These are phyloP conservation scores for Apiospora rasikravindrae DNA, from an alignment of 2,329 filamentous ascomycete species.

Conservation along the genomic window DNA sequence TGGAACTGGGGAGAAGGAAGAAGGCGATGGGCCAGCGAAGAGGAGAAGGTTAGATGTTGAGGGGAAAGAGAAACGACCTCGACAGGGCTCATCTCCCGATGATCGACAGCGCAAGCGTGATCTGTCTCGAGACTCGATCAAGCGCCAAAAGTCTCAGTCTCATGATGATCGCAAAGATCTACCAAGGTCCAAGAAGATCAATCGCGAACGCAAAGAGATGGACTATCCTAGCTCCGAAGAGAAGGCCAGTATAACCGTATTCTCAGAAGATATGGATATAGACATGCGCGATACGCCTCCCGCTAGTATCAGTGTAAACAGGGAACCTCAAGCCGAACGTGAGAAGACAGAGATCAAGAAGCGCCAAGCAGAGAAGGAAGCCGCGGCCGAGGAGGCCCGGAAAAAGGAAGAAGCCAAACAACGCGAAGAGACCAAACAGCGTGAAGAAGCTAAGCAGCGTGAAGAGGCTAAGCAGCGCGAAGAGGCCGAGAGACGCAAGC, in stretches of 20 bases:
- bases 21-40: slow-evolving; percentile 57
- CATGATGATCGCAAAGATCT: slow-evolving; percentile 45
- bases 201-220: slow-evolving; percentile 48
- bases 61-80: slow-evolving; percentile 53
- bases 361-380: slow-evolving; percentile 42
- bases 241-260: slow-evolving; percentile 59
- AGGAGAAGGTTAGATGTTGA: slow-evolving; percentile 63
- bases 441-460: slow-evolving; percentile 37
- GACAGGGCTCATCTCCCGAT: slow-evolving; percentile 51
- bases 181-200: slow-evolving; percentile 46
- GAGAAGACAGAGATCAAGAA: slow-evolving; percentile 44
- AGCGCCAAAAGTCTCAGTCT: slow-evolving; percentile 39
- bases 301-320: slow-evolving; percentile 33
- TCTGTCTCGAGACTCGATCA: slow-evolving; percentile 47
- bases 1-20: slow-evolving; percentile 59
- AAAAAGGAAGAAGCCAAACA: slow-evolving; percentile 40
- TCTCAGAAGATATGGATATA: slow-evolving; percentile 61
- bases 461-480: slow-evolving; percentile 32
- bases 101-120: slow-evolving; percentile 51
- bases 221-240: slow-evolving; percentile 49
- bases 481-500: slow-evolving; percentile 42
- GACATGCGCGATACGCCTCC: slow-evolving; percentile 58
- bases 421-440: slow-evolving; percentile 32
- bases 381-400: slow-evolving; percentile 35
- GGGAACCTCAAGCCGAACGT: slow-evolving; percentile 39